These are phyloP conservation scores for Plasmodium relictum DNA, from an alignment of 169 alveolate genomes.

Conservation along the genomic window DNA sequence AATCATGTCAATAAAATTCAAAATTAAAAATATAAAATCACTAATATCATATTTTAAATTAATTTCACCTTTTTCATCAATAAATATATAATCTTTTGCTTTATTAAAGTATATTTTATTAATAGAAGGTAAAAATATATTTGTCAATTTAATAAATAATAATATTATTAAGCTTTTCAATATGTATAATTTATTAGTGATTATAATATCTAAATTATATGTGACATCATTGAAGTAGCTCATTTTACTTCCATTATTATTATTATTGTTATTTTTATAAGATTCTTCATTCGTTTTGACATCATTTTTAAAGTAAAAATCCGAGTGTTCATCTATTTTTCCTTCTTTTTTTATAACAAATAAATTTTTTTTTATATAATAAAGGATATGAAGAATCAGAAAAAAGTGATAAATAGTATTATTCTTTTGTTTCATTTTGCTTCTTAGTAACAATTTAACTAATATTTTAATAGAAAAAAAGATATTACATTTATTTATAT, in stretches of 20 bases:
- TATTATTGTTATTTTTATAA: neutral
- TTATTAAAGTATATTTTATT: slow-evolving; percentile 10
- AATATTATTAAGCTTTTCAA: slow-evolving; percentile 14
- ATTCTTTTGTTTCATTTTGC: neutral
- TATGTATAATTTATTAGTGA: neutral
- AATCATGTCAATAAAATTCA: slow-evolving; percentile 13
- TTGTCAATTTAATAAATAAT: slow-evolving; percentile 15
- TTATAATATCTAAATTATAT: slow-evolving; percentile 19
- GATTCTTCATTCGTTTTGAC: neutral
- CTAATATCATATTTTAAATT: slow-evolving; percentile 14
- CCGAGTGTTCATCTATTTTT: neutral
- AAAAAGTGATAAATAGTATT: slow-evolving; percentile 35
- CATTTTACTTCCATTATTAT: neutral
- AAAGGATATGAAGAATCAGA: slow-evolving; percentile 5
- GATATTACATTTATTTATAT: slow-evolving; percentile 8
- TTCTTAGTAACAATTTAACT: neutral
- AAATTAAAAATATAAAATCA: slow-evolving; percentile 1
- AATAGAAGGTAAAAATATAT: slow-evolving; percentile 35
- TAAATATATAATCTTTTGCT: slow-evolving; percentile 13
- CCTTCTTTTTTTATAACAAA: neutral
- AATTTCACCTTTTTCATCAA: slow-evolving; percentile 9
- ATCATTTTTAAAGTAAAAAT: neutral
- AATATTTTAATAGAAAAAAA: slow-evolving; percentile 25
- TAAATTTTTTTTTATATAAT: slow-evolving; percentile 12
- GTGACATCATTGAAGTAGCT: too few relatives aligned